These are phyloP conservation scores for Mucor sp. DNA, from an alignment of 371 early-diverging fungal genomes.

Conservation along the genomic window DNA sequence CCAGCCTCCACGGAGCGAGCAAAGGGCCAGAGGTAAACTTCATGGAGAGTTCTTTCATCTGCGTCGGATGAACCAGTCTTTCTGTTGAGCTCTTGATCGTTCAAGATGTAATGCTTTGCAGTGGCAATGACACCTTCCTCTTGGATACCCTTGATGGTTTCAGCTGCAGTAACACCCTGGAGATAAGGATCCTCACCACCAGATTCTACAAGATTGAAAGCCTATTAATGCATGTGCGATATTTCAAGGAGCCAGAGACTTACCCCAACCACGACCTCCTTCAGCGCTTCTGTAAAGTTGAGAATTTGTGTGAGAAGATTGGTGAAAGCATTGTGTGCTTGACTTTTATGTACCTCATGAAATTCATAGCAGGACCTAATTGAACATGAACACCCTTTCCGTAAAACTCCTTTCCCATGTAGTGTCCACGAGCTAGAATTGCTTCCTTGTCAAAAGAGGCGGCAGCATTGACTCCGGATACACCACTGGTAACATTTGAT, in stretches of 20 bases:
- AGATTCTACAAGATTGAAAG: neutral
- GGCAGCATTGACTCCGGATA: constrained; percentile 55
- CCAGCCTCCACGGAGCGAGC: constrained; percentile 55
- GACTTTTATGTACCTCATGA: constrained; percentile 14
- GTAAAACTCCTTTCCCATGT: constrained; percentile 55
- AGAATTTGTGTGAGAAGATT: neutral
- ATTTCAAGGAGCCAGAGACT: neutral
- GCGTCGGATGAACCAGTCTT: constrained; percentile 30
- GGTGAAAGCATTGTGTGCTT: neutral
- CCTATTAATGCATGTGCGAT: neutral
- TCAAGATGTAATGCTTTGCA: constrained; percentile 53
- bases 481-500: constrained; percentile 47
- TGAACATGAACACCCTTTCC: constrained; percentile 52
- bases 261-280: constrained; percentile 63
- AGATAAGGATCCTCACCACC: constrained; percentile 65
- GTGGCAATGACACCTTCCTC: constrained; percentile 50
- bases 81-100: constrained; percentile 51
- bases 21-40: constrained; percentile 62
- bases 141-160: constrained; percentile 43
- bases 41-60: constrained; percentile 57
- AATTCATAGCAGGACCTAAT: constrained; percentile 56
- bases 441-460: constrained; percentile 56
- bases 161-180: constrained; percentile 34
- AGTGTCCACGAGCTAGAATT: constrained; percentile 53
- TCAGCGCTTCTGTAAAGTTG: constrained; percentile 28